Base-by-base conservation (phyloP, 2,329 filamentous ascomycete species). In the Aspergillus sp. region DNA sequence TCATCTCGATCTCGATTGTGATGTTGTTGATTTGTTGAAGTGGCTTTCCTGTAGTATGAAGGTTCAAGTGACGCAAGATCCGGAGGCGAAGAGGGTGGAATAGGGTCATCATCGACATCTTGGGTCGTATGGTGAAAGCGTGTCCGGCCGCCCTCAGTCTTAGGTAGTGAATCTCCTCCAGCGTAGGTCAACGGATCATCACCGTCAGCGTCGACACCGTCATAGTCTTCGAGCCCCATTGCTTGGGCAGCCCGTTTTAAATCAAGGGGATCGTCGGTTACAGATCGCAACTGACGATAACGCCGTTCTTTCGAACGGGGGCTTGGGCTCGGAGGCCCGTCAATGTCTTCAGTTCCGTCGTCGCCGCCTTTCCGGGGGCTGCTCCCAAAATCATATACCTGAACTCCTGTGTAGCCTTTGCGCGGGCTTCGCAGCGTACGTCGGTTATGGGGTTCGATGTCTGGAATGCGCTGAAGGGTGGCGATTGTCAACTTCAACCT, bases 311-410 rank as follows among this genome's bases (percentile, higher is more conserved):
- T 67, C 29, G 60, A 64, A 5, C 59, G 63, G 28, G 61, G 63
- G 44, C 63, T 66, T 30, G 64, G 64, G 41, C 64, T 67, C 7
- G 59, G 59, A 5, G 64, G 64, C 34, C 56, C 54, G 4, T 64
- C 63, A 1, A 60, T 48, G 32, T 66, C 64, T 4, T 58, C 57
- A 3, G 57, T 63, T 10, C 55, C 57, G n/a, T 64, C 59, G 30
- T 52, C 48, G 10, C 51, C 48, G 5, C 51, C 39, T 27, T 55
- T 53, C 4, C 51, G 54, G 26, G 55, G 56, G 35, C 56, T 56
- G 29, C 47, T 47, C 12, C 51, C 57, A 27, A 61, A 55, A 42
- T 63, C 61, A 27, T 58, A 52, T 4, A 56, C 52, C 3, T 64
- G 52, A n/a, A 65, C 53, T 2, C 59, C 61, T 3, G 57, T 52